phyloP scores from a whole-genome alignment of 495 filamentous ascomycete species.

The Penicillium dipodomyicola region DNA sequence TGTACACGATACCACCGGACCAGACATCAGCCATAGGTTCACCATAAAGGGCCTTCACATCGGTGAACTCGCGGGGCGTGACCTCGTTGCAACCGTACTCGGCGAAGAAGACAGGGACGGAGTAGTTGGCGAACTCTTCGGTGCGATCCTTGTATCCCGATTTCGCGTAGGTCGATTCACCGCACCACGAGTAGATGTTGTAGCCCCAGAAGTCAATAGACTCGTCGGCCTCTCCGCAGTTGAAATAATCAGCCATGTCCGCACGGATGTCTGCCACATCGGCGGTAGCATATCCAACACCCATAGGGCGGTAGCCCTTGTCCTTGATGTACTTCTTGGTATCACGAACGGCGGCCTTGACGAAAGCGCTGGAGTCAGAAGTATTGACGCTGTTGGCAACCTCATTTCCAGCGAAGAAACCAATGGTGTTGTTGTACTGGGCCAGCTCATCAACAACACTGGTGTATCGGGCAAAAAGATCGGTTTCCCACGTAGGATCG shows the following conservation, averaged over 20 bases:
- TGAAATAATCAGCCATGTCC: conserved; percentile 84
- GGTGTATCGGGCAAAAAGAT: conserved; percentile 76
- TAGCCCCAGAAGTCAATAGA: conserved; percentile 96
- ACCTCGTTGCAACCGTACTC: conserved; percentile 94
- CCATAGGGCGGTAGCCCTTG: conserved; percentile 71
- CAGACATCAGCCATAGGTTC: conserved; percentile 77
- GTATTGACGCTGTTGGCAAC: conserved; percentile 82
- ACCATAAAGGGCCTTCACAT: conserved; percentile 81
- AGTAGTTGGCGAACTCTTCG: conserved; percentile 79
- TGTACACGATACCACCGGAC: conserved; percentile 95
- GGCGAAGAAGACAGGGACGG: conserved; percentile 92
- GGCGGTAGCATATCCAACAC: conserved; percentile 93
- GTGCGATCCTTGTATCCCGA: conserved; percentile 81
- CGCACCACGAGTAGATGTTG: conserved; percentile 99
- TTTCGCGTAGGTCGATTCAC: conserved; percentile 63
- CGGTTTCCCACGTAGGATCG: conserved; percentile 70
- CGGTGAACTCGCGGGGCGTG: conserved; percentile 73
- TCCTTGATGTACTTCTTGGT: conserved; percentile 86
- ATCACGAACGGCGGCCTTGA: conserved; percentile 95
- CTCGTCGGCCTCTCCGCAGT: conserved; percentile 66
- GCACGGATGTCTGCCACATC: conserved; percentile 78
- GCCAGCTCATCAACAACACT: conserved; percentile 75
- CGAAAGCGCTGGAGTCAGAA: conserved; percentile 82
- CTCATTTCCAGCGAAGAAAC: conserved; percentile 97
- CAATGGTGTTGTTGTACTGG: conserved; percentile 81